Evolutionary conservation across 345 rosid species (phyloP).

Genomic region (Salix arbutifolia): DNA sequence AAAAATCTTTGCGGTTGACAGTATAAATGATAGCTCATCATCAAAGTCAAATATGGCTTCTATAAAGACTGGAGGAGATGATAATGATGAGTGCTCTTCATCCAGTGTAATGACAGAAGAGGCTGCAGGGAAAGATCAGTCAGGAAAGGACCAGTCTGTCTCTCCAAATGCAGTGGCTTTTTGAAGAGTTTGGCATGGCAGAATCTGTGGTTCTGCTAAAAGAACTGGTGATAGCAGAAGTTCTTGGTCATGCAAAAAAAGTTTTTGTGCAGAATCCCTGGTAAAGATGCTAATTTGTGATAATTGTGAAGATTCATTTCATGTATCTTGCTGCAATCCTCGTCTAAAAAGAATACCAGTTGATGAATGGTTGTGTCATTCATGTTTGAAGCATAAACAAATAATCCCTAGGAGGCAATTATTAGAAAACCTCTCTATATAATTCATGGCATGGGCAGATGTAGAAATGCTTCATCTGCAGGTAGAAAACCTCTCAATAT

Average conservation of each 20-base stretch:
- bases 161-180: no score
- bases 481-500: constrained; percentile 35
- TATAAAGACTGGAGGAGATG: no score
- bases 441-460: constrained; percentile 29
- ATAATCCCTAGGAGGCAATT: constrained; percentile 27
- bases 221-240: constrained; percentile 29
- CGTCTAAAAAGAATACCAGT: constrained; percentile 42
- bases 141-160: no score
- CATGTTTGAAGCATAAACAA: constrained; percentile 56
- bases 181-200: no score
- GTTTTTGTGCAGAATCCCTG: constrained; percentile 45
- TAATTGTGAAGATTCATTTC: constrained; percentile 78
- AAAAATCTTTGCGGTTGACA: no score
- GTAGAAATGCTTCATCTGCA: constrained; percentile 26
- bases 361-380: constrained; percentile 81
- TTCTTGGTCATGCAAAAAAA: constrained; percentile 37
- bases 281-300: constrained; percentile 74
- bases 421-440: constrained; percentile 33
- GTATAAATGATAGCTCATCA: no score
- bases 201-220: constrained; percentile 15
- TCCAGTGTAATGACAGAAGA: no score
- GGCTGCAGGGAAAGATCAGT: no score
- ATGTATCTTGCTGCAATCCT: constrained; percentile 62
- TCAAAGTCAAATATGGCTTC: no score
- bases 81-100: no score